Base-by-base conservation (phyloP, 352 stramenopile species). In the Phytopythium ostracodes region DNA sequence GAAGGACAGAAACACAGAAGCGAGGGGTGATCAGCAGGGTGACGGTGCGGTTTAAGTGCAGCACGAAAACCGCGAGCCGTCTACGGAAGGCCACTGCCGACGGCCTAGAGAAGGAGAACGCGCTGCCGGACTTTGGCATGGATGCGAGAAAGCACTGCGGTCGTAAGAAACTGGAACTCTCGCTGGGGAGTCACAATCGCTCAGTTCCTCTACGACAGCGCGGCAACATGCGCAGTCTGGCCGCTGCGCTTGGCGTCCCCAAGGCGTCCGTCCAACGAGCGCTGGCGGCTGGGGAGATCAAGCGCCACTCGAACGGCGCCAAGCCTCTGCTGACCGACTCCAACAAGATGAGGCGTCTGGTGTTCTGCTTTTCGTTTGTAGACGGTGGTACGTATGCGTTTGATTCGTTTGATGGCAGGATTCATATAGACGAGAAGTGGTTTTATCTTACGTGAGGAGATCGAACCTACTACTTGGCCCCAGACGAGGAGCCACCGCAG, bases 391-490 rank as follows among this genome's bases (percentile, higher is more conserved):
- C 17, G 15, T 33, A 27, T 7, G 15, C 17, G 24, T 53, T 53
- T 18, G 17, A 22, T 31, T 17, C 17, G n/a, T 33, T 46, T 27
- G 60, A 51, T 18, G 36, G 62, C 15, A 43, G 27, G 2, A 47
- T 74, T 22, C 63, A 66, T 25, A 56, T 74, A 0, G 63, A 74
- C 31, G 68, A 76, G 36, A 74, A 74, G 44, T 69, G 60, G 54
- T 72, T 79, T 36, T 76, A 67, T 18, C 1, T 79, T 22, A 61
- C 59, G 29, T 46, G 63, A 38, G 33, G 61, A 9, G 47, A 50
- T 0, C 62, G 55, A 2, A 46, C 25, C 0, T 75, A 53, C 17
- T 66, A 70, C 27, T 33, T 73, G 2, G 38, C 67, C 4, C n/a
- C 50, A 0, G 55, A 53, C 2, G 67, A 81, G 42, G 17, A 43